A percentile compares a stretch with the other conserved stretches of the same genome.
Conservation (phyloP, 192 early-diverging fungal species). For the Gonapodya prolifera region DNA sequence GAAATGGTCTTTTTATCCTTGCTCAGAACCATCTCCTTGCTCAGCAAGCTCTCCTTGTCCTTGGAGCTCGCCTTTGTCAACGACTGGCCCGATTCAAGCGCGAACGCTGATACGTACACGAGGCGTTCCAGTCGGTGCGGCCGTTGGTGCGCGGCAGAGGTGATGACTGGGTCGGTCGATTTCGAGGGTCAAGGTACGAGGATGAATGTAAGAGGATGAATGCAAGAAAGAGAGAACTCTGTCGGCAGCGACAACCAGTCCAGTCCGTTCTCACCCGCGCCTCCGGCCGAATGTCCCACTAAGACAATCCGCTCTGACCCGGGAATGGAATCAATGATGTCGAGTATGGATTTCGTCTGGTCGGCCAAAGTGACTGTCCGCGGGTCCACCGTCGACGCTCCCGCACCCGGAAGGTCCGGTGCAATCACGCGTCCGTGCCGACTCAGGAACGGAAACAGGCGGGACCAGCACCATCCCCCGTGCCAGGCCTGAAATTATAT, state of each 20-base stretch:
- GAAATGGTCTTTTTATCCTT: neutral
- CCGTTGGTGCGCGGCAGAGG: slow-evolving; percentile 1
- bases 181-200: neutral
- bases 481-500: slow-evolving; percentile 9
- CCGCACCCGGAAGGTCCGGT: slow-evolving; percentile 1
- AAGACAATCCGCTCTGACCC: neutral
- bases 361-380: neutral
- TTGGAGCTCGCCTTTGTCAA: neutral
- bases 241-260: neutral
- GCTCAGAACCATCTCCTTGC: neutral
- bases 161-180: neutral
- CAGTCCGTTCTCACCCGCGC: neutral
- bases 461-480: slow-evolving; percentile 6
- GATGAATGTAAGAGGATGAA: neutral
- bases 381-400: neutral
- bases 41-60: slow-evolving; percentile 3
- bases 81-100: neutral
- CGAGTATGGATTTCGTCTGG: neutral
- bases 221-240: neutral
- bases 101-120: neutral
- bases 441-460: neutral
- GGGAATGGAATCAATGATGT: neutral
- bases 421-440: neutral
- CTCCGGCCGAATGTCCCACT: neutral
- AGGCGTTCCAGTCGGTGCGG: neutral